A percentile compares a stretch with the other conserved stretches of the same genome.
phyloP scores from a whole-genome alignment of 257 asterid genomes.

The Nicotiana paniculata region DNA sequence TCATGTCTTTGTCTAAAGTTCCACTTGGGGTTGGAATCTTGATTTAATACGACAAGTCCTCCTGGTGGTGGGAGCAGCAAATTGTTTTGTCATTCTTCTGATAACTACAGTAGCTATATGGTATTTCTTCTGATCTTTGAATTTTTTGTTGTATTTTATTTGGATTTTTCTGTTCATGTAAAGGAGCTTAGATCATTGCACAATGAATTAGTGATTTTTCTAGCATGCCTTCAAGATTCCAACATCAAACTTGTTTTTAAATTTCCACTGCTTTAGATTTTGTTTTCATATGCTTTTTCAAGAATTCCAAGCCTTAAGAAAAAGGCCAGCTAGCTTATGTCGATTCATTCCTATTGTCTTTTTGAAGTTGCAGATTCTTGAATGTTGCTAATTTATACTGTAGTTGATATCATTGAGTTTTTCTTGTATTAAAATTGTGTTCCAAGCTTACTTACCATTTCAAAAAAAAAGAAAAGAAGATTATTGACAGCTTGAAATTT shows the following conservation, averaged over 20 bases:
- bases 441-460: neutral
- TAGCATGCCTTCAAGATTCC: neutral
- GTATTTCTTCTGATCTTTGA: too few relatives aligned
- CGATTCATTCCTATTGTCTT: neutral
- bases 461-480: too few relatives aligned
- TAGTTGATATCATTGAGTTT: neutral
- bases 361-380: neutral
- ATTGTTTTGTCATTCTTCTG: neutral
- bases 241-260: neutral
- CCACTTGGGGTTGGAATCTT: constrained; percentile 15
- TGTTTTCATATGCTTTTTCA: neutral
- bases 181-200: neutral
- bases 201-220: neutral
- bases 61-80: neutral
- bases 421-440: neutral
- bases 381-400: neutral
- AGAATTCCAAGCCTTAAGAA: neutral
- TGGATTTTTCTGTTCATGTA: neutral
- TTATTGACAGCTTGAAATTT: neutral
- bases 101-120: neutral
- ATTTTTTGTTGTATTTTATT: neutral
- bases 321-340: neutral
- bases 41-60: constrained; percentile 6
- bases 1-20: constrained; percentile 2
- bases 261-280: neutral